Conservation (phyloP, 2,329 filamentous ascomycete genomes). For the Fusarium acutatum region DNA sequence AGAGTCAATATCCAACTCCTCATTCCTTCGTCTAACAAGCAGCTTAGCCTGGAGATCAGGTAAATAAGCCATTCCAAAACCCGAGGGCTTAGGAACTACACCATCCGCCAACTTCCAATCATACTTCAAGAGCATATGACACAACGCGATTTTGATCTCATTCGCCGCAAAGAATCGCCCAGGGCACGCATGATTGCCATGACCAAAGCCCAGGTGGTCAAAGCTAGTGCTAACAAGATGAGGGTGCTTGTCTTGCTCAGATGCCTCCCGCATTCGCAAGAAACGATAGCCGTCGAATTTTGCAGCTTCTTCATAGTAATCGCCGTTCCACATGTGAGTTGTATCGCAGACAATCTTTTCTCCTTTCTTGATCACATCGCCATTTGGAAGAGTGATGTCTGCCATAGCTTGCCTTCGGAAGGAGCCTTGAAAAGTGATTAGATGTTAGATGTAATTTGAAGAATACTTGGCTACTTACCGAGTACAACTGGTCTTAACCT, state of each 20-base stretch:
- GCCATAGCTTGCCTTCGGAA: neutral
- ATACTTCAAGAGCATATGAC: constrained; percentile 59
- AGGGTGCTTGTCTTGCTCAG: constrained; percentile 35
- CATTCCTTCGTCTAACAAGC: neutral
- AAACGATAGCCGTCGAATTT: constrained; percentile 59
- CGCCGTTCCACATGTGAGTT: neutral
- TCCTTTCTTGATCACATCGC: constrained; percentile 5
- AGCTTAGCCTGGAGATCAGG: neutral
- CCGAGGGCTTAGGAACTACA: neutral
- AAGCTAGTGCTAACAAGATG: constrained; percentile 61
- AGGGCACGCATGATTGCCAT: constrained; percentile 62
- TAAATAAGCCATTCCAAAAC: neutral
- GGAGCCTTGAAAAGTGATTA: neutral
- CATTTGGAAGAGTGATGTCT: constrained; percentile 9
- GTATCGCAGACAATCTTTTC: neutral
- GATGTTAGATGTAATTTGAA: fast-evolving
- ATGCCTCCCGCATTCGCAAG: constrained; percentile 49
- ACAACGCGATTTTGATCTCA: constrained; percentile 61
- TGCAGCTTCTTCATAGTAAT: constrained; percentile 4
- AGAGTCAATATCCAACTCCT: neutral
- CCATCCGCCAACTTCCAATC: constrained; percentile 44
- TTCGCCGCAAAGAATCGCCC: constrained; percentile 64
- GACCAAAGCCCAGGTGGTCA: constrained; percentile 60
- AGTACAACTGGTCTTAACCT: constrained; percentile 54
- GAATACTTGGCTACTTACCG: constrained; percentile 4